Evolutionary conservation across 2,329 filamentous ascomycete species (phyloP), one percentile per base, ranked within the genome.

Genomic region (Exophiala mesophila): DNA sequence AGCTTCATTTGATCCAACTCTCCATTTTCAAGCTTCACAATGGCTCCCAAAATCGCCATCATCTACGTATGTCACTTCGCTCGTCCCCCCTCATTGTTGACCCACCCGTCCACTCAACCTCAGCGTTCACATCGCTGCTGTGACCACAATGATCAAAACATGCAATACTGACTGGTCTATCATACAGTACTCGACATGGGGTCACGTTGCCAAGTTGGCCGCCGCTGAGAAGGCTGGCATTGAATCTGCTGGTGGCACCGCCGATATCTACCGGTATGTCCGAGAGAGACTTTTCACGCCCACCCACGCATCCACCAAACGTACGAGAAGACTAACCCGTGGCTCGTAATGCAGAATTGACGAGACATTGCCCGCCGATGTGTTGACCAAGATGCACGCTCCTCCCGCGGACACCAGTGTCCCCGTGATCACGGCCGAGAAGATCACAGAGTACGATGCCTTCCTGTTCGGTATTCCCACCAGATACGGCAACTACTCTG

Each of bases 391-490:
- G 79, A 94, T 98, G 88, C 68, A 94, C 71, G 92, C 92, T 20
- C 85, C 88, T 3, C 62, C 80, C 55, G 94, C 95, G 58, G 43
- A 53, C 42, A 63, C 75, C 53, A 73, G 78, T 61, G 71, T 92
- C 63, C 76, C 81, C 44, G 65, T 87, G 55, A 73, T 82, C 46
- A 70, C 74, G 57, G 73, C 77, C 36, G 63, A 75, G 9, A 71
- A 65, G 21, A 81, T 96, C 31, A 78, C 82, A 60, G 52, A 72
- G 39, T 97, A 94, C 71, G 89, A 97, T 61, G 92, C 73, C 55
- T 82, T 96, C 73, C 82, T 98, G 53, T 77, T 97, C 59, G 92
- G 92, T 55, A 92, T 97, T 65, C 92, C 92, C 47, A 98, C 92
- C 38, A 80, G 92, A 55, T 98, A 87, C 72, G 92, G 92, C 59